Base-by-base conservation (phyloP, 2,329 filamentous ascomycete genomes). In the Cladorrhinum sp. region DNA sequence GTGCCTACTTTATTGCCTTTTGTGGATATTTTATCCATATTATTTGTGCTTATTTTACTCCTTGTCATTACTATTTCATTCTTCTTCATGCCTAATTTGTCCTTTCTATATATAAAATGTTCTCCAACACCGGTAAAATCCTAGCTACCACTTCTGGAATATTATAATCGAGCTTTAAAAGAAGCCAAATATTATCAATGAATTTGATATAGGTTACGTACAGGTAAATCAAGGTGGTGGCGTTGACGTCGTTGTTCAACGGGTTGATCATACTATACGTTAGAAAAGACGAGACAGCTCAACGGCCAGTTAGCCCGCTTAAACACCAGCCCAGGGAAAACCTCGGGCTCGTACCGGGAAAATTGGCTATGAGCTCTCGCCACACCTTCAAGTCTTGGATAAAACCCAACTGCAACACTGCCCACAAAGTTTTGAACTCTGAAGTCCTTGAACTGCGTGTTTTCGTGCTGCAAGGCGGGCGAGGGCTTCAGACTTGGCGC, bases 351-450 rank as follows among this genome's bases (percentile, higher is more conserved):
- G 76, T 96, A 96, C 62, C 90, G 95, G 76, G 89, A 92, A 42
- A 26, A 42, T 85, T 96, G 96, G 79, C 94, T 91, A 36, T 12
- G 14, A 2, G 4, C 33, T 3, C 33, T 36, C 20, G 92, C 92
- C 74, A 97, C 80, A 76, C 93, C 93, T 75, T 97, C 93, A 62
- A 97, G 82, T 68, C 93, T 90, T 70, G 97, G 96, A 62, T 92
- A 91, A 79, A 97, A 97, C 82, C 96, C 96, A 82, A 96, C 96
- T 73, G 96, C 92, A 76, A 91, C 96, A 62, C 91, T 96, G 66
- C 92, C 93, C 66, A 97, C 93, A 68, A 96, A 96, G 77, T 97
- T 97, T 82, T 96, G 92, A 70, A 97, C 96, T 84, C 96, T 96
- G 80, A 97, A 97, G 77, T 97, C 92, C 66, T 91, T 95, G 77